Conservation (phyloP, 306 rosid genomes). For the Mimosa pudica region DNA sequence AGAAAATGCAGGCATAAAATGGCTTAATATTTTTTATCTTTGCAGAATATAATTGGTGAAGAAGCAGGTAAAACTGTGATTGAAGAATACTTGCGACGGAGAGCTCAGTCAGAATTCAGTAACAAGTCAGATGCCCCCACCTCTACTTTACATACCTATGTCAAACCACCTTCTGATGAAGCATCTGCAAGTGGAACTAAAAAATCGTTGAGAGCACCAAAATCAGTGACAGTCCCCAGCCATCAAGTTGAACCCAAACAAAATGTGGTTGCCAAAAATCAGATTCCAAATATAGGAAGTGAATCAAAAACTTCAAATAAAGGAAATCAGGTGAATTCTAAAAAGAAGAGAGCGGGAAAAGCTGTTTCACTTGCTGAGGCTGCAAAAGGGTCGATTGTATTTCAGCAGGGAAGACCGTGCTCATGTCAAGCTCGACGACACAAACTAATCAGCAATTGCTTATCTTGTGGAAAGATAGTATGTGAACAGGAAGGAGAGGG, state of each 20-base stretch:
- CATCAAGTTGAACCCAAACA: constrained; percentile 48
- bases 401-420: constrained; percentile 92
- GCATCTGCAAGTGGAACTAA: constrained; percentile 54
- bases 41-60: constrained; percentile 89
- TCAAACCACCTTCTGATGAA: constrained; percentile 75
- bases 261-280: constrained; percentile 38
- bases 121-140: constrained; percentile 45
- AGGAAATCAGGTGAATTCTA: constrained; percentile 68
- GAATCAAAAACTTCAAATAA: constrained; percentile 50
- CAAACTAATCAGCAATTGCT: constrained; percentile 74
- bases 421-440: constrained; percentile 88
- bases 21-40: constrained; percentile 22
- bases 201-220: constrained; percentile 60
- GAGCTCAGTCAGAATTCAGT: constrained; percentile 59
- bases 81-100: constrained; percentile 67
- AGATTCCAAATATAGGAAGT: constrained; percentile 37
- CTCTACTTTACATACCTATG: constrained; percentile 73
- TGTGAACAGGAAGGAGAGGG: constrained; percentile 99
- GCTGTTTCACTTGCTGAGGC: constrained; percentile 85
- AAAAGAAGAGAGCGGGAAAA: constrained; percentile 84
- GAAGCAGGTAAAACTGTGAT: constrained; percentile 77
- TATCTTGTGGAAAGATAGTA: constrained; percentile 93
- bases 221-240: constrained; percentile 41
- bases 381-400: constrained; percentile 86
- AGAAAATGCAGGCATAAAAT: constrained; percentile 20